Conservation (phyloP, 2,329 filamentous ascomycete genomes). For the Aspergillus pseudotamarii region DNA sequence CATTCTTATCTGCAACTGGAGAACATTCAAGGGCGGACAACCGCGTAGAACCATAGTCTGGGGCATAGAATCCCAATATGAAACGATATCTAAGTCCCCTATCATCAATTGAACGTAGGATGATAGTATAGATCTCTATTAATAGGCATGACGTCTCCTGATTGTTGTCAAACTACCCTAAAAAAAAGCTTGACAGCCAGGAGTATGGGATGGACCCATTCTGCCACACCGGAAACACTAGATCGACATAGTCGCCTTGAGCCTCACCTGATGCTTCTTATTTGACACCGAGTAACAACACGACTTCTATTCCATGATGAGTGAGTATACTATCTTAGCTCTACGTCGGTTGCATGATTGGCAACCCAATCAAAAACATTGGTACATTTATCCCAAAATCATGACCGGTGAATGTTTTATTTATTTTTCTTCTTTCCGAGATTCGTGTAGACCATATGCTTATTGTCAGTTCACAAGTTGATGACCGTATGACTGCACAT, state of each 20-base stretch:
- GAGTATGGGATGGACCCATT: constrained; percentile 2
- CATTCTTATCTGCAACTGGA: neutral
- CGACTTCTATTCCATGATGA: neutral
- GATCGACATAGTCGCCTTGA: constrained; percentile 4
- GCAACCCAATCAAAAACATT: neutral
- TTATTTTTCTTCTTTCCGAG: neutral
- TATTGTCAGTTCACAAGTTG: neutral
- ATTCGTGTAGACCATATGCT: neutral
- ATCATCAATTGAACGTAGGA: neutral
- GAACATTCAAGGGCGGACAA: too few relatives aligned
- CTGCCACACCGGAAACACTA: neutral
- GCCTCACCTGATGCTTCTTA: constrained; percentile 1
- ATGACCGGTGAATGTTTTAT: neutral
- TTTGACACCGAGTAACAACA: neutral
- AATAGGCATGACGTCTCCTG: neutral
- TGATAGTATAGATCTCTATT: neutral
- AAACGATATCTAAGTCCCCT: neutral
- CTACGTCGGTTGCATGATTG: neutral
- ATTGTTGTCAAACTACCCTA: neutral
- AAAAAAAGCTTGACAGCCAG: neutral
- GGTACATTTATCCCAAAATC: neutral
- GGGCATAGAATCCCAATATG: neutral
- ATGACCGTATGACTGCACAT: neutral
- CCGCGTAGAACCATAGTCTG: too few relatives aligned
- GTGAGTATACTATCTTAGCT: neutral